These are phyloP conservation scores for Phytopythium kandeliae DNA, from an alignment of 352 stramenopile species.

Conservation along the genomic window DNA sequence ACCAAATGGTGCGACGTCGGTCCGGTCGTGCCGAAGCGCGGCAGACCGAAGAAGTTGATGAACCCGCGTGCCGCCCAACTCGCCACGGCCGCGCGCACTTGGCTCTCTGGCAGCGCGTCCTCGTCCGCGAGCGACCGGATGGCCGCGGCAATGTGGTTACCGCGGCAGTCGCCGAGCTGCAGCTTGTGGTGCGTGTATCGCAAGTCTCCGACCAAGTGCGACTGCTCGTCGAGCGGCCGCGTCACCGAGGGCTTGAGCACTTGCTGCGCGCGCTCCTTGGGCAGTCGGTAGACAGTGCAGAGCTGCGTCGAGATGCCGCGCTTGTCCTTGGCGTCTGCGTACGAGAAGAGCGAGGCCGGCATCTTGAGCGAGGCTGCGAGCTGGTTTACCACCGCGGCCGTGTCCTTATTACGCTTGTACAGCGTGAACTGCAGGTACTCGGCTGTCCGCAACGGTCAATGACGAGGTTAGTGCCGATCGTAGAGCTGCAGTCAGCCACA, in stretches of 20 bases:
- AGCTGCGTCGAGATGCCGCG: constrained; percentile 95
- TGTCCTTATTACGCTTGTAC: constrained; percentile 97
- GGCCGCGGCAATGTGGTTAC: constrained; percentile 93
- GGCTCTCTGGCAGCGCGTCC: constrained; percentile 12
- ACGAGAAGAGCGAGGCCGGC: constrained; percentile 73
- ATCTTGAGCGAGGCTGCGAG: constrained; percentile 69
- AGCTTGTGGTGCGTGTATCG: constrained; percentile 86
- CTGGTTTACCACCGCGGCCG: constrained; percentile 74
- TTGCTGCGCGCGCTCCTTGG: constrained; percentile 49
- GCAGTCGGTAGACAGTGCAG: constrained; percentile 85
- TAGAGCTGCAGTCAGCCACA: no score
- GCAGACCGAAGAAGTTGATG: constrained; percentile 97
- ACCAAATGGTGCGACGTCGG: constrained; percentile 79
- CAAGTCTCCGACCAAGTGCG: constrained; percentile 90
- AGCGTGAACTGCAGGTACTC: constrained; percentile 95
- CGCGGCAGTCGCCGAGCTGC: constrained; percentile 78
- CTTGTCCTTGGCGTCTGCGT: constrained; percentile 97
- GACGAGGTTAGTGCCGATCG: constrained; percentile 4
- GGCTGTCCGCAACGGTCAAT: constrained; percentile 29
- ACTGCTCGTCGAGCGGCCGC: constrained; percentile 55
- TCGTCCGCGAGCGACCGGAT: constrained; percentile 86
- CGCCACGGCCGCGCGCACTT: constrained; percentile 26
- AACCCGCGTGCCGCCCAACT: constrained; percentile 80
- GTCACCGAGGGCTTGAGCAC: constrained; percentile 27
- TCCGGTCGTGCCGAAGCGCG: constrained; percentile 88